phyloP scores from a whole-genome alignment of 2,329 filamentous ascomycete genomes.

The Teratosphaeria gauchensis region DNA sequence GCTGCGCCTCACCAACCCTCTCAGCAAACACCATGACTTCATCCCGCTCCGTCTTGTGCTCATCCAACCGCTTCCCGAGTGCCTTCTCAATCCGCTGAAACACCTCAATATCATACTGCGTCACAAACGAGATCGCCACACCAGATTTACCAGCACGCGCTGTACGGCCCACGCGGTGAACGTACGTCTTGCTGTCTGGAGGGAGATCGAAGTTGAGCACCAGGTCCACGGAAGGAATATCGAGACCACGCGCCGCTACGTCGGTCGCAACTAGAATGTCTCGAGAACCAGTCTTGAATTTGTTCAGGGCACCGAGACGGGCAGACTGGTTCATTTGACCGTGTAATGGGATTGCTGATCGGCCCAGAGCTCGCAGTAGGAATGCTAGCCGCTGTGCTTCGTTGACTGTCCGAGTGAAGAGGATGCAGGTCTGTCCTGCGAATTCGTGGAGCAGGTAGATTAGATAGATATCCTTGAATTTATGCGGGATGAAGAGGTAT shows the following conservation, averaged over 20 bases:
- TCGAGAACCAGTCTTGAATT: constrained; percentile 72
- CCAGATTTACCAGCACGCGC: constrained; percentile 79
- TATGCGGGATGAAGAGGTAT: constrained; percentile 77
- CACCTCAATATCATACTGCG: constrained; percentile 78
- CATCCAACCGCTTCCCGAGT: constrained; percentile 63
- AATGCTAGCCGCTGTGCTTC: constrained; percentile 82
- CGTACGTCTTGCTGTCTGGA: constrained; percentile 78
- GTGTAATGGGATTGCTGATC: constrained; percentile 85
- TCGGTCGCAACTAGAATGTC: constrained; percentile 89
- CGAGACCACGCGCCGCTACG: constrained; percentile 83
- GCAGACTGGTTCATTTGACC: constrained; percentile 83
- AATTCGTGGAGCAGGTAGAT: constrained; percentile 80
- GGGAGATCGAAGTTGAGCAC: constrained; percentile 82
- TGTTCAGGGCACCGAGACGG: constrained; percentile 77
- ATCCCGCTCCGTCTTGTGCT: constrained; percentile 63
- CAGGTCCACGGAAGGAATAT: constrained; percentile 84
- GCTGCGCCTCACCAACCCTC: constrained; percentile 73
- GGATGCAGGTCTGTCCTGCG: constrained; percentile 73
- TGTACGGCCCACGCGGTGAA: constrained; percentile 81
- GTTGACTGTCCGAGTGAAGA: constrained; percentile 87
- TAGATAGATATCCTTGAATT: constrained; percentile 82
- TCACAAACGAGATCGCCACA: constrained; percentile 69
- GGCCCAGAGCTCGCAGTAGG: constrained; percentile 72
- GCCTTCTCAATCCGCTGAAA: constrained; percentile 75
- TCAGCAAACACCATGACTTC: constrained; percentile 75